Evolutionary conservation across 345 rosid species (phyloP).

Genomic region (Firmiana major): DNA sequence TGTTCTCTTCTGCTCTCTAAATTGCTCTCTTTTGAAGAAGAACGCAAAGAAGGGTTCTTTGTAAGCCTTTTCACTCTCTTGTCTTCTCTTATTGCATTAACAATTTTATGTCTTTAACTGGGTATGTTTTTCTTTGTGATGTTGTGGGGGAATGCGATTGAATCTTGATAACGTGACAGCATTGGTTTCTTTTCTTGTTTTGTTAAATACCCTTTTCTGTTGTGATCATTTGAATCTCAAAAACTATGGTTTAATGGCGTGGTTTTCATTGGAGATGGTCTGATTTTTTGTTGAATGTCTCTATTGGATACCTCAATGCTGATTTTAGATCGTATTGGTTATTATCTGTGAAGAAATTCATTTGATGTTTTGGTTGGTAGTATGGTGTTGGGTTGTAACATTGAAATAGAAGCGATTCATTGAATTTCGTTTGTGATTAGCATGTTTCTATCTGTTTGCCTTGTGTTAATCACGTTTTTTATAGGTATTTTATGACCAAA

Average conservation of each 20-base stretch:
- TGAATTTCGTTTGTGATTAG: neutral
- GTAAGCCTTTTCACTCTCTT: conserved; percentile 8
- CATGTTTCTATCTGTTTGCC: neutral
- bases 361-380: conserved; percentile 3
- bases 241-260: neutral
- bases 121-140: neutral
- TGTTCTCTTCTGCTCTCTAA: conserved; percentile 29
- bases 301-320: neutral
- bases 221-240: neutral
- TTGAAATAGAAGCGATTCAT: neutral
- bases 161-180: neutral
- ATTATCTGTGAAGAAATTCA: neutral
- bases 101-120: neutral
- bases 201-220: neutral
- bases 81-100: neutral
- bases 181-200: conserved; percentile 4
- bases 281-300: neutral
- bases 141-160: neutral
- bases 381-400: conserved; percentile 1
- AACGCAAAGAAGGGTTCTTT: neutral
- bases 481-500: neutral
- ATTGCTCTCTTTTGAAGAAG: conserved; percentile 23
- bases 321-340: conserved; percentile 5
- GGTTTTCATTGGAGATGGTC: conserved; percentile 6
- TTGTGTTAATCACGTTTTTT: conserved; percentile 34